Evolutionary conservation across 345 rosid genomes (phyloP).

Genomic region (Lumnitzera racemosa): DNA sequence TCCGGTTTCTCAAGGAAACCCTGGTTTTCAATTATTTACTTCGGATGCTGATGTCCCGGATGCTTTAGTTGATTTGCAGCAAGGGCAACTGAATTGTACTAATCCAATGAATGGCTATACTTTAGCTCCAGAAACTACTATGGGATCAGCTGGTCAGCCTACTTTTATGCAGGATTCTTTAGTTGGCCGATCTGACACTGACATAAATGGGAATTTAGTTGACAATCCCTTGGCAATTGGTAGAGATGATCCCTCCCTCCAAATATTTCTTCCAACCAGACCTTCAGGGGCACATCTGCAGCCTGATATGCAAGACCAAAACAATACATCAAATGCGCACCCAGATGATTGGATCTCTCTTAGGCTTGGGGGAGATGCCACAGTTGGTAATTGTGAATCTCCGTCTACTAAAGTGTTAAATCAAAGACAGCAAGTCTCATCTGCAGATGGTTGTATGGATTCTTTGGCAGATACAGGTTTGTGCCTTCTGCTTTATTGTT

Average conservation of each 20-base stretch:
- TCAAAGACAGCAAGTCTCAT: constrained; percentile 44
- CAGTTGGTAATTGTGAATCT: constrained; percentile 41
- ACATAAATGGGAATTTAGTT: constrained; percentile 57
- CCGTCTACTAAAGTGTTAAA: constrained; percentile 42
- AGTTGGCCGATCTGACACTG: constrained; percentile 40
- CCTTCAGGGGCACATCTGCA: constrained; percentile 62
- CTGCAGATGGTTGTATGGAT: constrained; percentile 43
- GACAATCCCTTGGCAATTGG: constrained; percentile 76
- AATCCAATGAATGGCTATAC: constrained; percentile 56
- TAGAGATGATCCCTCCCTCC: constrained; percentile 86
- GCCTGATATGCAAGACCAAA: constrained; percentile 51
- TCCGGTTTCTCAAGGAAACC: constrained; percentile 52
- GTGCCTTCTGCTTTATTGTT: constrained; percentile 26
- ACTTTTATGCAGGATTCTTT: constrained; percentile 38
- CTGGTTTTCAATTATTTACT: constrained; percentile 73
- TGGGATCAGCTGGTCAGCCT: constrained; percentile 25
- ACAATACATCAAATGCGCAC: constrained; percentile 60
- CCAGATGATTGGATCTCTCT: constrained; percentile 93
- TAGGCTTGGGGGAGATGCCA: constrained; percentile 71
- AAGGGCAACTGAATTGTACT: constrained; percentile 41
- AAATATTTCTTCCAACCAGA: constrained; percentile 82
- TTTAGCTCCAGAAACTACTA: constrained; percentile 47
- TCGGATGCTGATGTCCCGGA: constrained; percentile 50
- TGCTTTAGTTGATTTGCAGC: constrained; percentile 51
- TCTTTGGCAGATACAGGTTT: constrained; percentile 68